Conservation (phyloP, 2,329 filamentous ascomycete species). For the Aspergillus fumigatiaffinis region DNA sequence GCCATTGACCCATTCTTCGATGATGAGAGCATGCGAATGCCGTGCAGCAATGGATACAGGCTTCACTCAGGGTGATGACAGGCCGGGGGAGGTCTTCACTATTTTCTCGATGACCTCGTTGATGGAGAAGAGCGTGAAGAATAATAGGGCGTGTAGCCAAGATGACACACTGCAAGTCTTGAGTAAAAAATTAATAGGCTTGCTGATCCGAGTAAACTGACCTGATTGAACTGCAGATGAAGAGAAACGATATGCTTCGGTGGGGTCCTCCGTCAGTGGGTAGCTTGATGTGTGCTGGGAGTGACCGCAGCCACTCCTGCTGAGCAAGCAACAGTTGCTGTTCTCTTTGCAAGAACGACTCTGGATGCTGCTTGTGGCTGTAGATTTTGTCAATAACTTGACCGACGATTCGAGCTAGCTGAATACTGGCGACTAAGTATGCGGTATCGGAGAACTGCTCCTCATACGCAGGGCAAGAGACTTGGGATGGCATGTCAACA, state of each 20-base stretch:
- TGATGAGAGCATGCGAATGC: slow-evolving; percentile 26
- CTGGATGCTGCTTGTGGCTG: slow-evolving; percentile 20
- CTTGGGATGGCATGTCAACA: slow-evolving; percentile 26
- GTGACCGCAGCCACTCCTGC: slow-evolving; percentile 27
- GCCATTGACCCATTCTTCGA: slow-evolving; percentile 31
- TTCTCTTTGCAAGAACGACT: slow-evolving; percentile 30
- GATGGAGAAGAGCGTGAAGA: slow-evolving; percentile 28
- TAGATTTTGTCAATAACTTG: slow-evolving; percentile 24
- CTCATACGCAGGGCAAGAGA: slow-evolving; percentile 13
- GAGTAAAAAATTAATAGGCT: too few relatives aligned
- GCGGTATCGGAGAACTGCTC: slow-evolving; percentile 30
- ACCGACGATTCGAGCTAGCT: slow-evolving; percentile 26
- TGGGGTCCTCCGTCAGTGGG: slow-evolving; percentile 9
- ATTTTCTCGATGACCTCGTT: slow-evolving; percentile 7
- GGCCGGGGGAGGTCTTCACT: slow-evolving; percentile 15
- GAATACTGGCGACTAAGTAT: slow-evolving; percentile 28
- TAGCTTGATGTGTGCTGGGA: slow-evolving; percentile 26
- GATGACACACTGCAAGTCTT: slow-evolving; percentile 28
- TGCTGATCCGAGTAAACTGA: slow-evolving; percentile 5
- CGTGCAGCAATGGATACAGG: slow-evolving; percentile 31
- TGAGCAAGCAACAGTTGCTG: slow-evolving; percentile 29
- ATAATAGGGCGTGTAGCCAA: slow-evolving; percentile 33
- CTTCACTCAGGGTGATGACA: slow-evolving; percentile 27
- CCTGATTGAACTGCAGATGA: slow-evolving; percentile 34
- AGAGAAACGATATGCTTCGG: slow-evolving; percentile 24